Base-by-base conservation (phyloP, 805 yeast genomes). In the Saturnispora gosingensis region DNA sequence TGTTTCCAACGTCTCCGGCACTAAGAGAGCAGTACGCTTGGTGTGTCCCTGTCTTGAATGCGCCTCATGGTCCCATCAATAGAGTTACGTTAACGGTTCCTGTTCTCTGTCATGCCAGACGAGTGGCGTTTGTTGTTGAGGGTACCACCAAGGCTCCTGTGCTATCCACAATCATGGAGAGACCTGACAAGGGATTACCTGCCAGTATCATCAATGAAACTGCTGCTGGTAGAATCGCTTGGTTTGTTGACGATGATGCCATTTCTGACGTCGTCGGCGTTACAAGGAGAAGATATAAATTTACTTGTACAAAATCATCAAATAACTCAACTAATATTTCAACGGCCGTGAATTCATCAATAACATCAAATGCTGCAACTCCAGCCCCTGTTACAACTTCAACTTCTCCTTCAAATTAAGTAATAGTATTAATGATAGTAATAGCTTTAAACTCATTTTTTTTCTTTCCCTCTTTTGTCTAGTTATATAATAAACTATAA, bases 221-320 rank as follows among this genome's bases (percentile, higher is more conserved):
- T 30, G 96, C 97, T n/a, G 96, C 96, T 1, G 97, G 97, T 15
- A 84, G 85, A 68, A 96, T 91, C 5, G 80, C 90, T 7, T 91
- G 99, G 99, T 91, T 91, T 72, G 97, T 91, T 35, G 99, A 91
- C 66, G 87, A 88, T 61, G 96, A 83, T 58, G 97, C 97, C 2
- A 78, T 88, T 60, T 78, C 81, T 45, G 96, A 88, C 62, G 86
- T 86, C 47, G 79, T 80, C 61, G 67, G 69, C 6, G 76, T 83
- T 48, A 81, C 85, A 18, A 83, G 82, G 71, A 83, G 81, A 68
- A 78, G 82, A 67, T 83, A 83, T 70, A 83, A 83, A 67, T 79
- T 74, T 38, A 52, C 58, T 28, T 53, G 22, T 20, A 30, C 34
- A 11, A 30, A 30, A 30, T 30, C 34, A 30, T 30, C 34, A 30